Evolutionary conservation across 176 grass and related monocot species (phyloP).

Genomic region (Aegilops umbellulata): DNA sequence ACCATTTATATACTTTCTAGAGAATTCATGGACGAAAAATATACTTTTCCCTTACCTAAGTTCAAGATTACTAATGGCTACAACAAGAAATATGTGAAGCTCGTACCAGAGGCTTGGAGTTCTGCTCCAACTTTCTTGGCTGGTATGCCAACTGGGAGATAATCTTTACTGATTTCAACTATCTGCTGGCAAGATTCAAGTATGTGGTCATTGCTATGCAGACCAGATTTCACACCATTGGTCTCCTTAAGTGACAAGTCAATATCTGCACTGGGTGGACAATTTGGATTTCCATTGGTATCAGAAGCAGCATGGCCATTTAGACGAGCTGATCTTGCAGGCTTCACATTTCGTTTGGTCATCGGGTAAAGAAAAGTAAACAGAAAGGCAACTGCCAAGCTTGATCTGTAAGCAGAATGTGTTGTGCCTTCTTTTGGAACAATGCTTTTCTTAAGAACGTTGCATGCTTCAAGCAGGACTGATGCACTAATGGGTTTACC

Average conservation of each 20-base stretch:
- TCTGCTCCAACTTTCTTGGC: constrained; percentile 86
- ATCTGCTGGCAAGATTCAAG: constrained; percentile 63
- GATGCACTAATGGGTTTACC: constrained; percentile 64
- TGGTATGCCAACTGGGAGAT: constrained; percentile 77
- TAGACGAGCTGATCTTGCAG: constrained; percentile 22
- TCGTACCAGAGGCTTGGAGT: constrained; percentile 85
- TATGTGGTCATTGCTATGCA: constrained; percentile 26
- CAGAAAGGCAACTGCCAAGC: constrained; percentile 81
- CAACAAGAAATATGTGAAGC: neutral
- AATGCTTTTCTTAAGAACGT: constrained; percentile 59
- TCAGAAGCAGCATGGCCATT: constrained; percentile 14
- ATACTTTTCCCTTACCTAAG: neutral
- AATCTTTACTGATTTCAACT: constrained; percentile 56
- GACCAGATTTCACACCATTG: constrained; percentile 25
- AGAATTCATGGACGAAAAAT: too few species aligned
- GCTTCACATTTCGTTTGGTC: constrained; percentile 31
- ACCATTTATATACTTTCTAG: too few species aligned
- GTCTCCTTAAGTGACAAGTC: constrained; percentile 31
- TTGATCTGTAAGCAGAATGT: constrained; percentile 76
- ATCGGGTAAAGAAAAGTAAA: constrained; percentile 74
- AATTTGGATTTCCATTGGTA: constrained; percentile 31
- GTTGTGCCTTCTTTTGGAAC: constrained; percentile 63
- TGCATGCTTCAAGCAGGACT: constrained; percentile 66
- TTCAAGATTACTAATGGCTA: neutral
- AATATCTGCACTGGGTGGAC: constrained; percentile 13